Evolutionary conservation across 129 eudicot genomes (phyloP).

Genomic region (Lonicera japonica): DNA sequence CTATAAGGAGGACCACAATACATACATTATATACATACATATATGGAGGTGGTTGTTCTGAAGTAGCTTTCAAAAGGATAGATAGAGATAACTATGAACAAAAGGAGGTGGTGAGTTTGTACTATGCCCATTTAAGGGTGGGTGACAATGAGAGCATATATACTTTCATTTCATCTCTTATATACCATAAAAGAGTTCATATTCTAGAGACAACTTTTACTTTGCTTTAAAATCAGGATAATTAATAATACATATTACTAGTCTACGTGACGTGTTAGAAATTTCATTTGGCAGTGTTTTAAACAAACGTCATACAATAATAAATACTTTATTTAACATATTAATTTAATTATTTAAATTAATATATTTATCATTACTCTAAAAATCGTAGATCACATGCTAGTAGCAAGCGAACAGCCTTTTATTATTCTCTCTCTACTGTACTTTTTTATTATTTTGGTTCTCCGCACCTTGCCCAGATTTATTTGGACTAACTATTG

Average conservation of each 20-base stretch:
- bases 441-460: neutral
- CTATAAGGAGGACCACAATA: slow-evolving; percentile 18
- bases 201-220: too few relatives aligned
- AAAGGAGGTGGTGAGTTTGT: neutral
- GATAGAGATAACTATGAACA: slow-evolving; percentile 18
- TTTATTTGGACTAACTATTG: neutral
- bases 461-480: neutral
- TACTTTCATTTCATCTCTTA: slow-evolving; percentile 27
- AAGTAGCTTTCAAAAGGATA: slow-evolving; percentile 22
- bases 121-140: slow-evolving; percentile 17
- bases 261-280: too few relatives aligned
- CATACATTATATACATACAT: neutral
- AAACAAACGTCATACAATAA: too few relatives aligned
- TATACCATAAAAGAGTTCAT: too few relatives aligned
- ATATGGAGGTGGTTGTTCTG: slow-evolving; percentile 6
- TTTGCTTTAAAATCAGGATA: too few relatives aligned
- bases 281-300: too few relatives aligned
- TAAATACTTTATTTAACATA: too few relatives aligned
- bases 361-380: too few relatives aligned
- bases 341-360: too few relatives aligned
- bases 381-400: too few relatives aligned
- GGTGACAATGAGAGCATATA: slow-evolving; percentile 28
- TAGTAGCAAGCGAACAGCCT: too few relatives aligned
- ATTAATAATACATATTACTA: too few relatives aligned
- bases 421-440: neutral